phyloP scores from a whole-genome alignment of 768 basidiomycete species.

The Tephrocybe sp. region DNA sequence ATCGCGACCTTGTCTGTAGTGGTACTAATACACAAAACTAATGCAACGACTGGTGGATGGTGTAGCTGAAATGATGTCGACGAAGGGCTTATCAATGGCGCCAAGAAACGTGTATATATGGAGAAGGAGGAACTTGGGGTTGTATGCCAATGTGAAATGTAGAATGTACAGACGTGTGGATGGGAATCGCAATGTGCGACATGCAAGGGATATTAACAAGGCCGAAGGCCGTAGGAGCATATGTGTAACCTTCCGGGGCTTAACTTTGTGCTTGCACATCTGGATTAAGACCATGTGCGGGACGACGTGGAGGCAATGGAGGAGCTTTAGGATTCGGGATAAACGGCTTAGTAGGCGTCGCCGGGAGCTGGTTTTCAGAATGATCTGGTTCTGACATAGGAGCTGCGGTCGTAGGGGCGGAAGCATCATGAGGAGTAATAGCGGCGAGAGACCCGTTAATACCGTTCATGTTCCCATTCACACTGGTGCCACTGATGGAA shows the following conservation, averaged over 20 bases:
- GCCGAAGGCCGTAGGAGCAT: background rate
- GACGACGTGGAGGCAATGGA: constrained; percentile 22
- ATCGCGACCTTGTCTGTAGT: too few species aligned
- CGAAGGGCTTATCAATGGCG: too few species aligned
- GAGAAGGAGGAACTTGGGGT: too few species aligned
- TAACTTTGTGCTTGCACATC: background rate
- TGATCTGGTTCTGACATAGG: constrained; percentile 8
- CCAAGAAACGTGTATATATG: too few species aligned
- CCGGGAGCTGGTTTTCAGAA: background rate
- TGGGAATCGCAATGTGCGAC: background rate
- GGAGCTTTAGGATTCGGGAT: constrained; percentile 16
- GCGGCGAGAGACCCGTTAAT: background rate
- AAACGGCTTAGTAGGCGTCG: background rate
- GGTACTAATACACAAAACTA: too few species aligned
- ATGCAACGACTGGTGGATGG: too few species aligned
- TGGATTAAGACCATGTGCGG: constrained; percentile 3
- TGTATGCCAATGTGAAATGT: background rate
- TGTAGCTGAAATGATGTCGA: too few species aligned
- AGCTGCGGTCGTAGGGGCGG: background rate
- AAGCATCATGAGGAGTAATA: background rate
- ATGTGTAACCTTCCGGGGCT: background rate
- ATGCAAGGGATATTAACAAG: background rate
- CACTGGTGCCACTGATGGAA: background rate
- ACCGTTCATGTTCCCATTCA: background rate
- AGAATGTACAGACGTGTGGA: background rate